Evolutionary conservation across 139 green algal genomes (phyloP), one percentile per base, ranked within the genome.

Genomic region (Spirogloea muscicola): DNA sequence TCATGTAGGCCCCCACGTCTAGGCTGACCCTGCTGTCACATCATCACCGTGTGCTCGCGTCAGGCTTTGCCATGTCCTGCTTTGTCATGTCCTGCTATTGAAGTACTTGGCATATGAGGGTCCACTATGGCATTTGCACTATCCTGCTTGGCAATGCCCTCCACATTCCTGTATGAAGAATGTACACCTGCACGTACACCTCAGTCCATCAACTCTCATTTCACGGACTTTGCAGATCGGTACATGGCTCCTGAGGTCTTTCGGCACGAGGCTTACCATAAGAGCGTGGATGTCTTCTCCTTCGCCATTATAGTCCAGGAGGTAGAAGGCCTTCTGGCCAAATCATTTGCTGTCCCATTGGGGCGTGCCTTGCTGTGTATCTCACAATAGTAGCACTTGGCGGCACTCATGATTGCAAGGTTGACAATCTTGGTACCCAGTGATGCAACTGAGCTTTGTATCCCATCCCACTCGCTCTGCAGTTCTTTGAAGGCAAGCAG

Each of bases 171-270:
- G 43, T 25, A 16, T 51, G 43, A 16, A 51, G 13, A 16, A 25
- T 10, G 43, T 16, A n/a, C n/a, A n/a, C n/a, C n/a, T n/a, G n/a
- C n/a, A n/a, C n/a, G n/a, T n/a, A n/a, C n/a, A n/a, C n/a, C n/a
- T n/a, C n/a, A n/a, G n/a, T n/a, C n/a, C n/a, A n/a, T n/a, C n/a
- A n/a, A n/a, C n/a, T n/a, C n/a, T n/a, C n/a, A n/a, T n/a, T n/a
- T n/a, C 16, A 16, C 36, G 55, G 55, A 10, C 29, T 9, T 68
- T 1, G 16, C 74, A 81, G 74, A 84, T 46, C 49, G 78, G 42
- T 88, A 88, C 75, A 87, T 88, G 78, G 82, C 84, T 2, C 84
- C 84, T 6, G 84, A 88, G 67, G 76, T 88, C n/a, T 85, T 86
- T 68, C 31, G 49, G 39, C 72, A 87, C 49, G 46, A 86, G 67